Conservation (phyloP, 2,329 filamentous ascomycete species). For the Paecilomyces sp. region DNA sequence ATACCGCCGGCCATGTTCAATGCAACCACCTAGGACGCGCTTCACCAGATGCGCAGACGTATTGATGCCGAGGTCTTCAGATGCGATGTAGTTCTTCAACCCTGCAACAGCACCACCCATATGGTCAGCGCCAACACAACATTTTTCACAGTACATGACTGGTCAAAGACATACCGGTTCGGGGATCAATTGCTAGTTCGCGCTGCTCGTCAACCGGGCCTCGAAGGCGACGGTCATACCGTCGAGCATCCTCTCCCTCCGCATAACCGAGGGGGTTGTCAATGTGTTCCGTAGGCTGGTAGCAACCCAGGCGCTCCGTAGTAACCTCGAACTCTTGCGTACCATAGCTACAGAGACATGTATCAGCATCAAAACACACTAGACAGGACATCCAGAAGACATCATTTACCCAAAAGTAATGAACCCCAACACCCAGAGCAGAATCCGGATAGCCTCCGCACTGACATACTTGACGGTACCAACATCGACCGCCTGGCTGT, state of each 20-base stretch:
- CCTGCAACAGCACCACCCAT: slow-evolving; percentile 25
- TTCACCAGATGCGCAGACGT: slow-evolving; percentile 74
- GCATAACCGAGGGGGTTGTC: slow-evolving; percentile 78
- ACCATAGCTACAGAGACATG: slow-evolving; percentile 37
- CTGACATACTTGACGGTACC: slow-evolving; percentile 87
- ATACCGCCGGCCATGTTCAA: slow-evolving; percentile 74
- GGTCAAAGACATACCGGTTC: slow-evolving; percentile 46
- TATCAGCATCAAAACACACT: not conserved
- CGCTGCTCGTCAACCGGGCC: slow-evolving; percentile 70
- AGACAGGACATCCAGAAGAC: not conserved
- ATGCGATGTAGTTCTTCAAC: slow-evolving; percentile 91
- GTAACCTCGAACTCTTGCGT: slow-evolving; percentile 83
- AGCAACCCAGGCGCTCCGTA: slow-evolving; percentile 68
- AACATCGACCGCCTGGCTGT: slow-evolving; percentile 89
- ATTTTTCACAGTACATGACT: not conserved
- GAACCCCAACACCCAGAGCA: slow-evolving; percentile 85
- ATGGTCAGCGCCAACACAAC: not conserved
- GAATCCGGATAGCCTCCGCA: slow-evolving; percentile 80
- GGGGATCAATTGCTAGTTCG: slow-evolving; percentile 71
- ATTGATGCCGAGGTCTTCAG: slow-evolving; percentile 69
- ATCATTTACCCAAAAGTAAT: slow-evolving; percentile 67
- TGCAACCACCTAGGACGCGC: slow-evolving; percentile 63
- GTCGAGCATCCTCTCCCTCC: slow-evolving; percentile 75
- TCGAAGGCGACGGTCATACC: slow-evolving; percentile 74
- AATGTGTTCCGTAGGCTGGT: slow-evolving; percentile 76